phyloP scores from a whole-genome alignment of 1,139 yeast genomes.

The Taphrina sp. region DNA sequence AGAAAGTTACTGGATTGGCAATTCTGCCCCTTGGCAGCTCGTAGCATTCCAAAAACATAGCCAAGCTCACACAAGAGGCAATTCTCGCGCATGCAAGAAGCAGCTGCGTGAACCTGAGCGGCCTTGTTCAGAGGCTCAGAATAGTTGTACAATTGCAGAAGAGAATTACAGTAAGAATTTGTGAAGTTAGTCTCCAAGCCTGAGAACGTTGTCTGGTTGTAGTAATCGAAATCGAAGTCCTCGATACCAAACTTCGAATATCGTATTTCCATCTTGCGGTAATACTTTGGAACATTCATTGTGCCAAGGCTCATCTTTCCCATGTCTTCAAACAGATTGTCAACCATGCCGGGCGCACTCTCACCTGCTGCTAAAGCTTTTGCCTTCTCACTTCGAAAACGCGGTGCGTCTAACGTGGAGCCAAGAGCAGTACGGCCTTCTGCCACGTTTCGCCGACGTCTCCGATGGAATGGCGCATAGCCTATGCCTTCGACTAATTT shows the following conservation, averaged over 20 bases:
- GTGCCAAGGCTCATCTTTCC: constrained; percentile 38
- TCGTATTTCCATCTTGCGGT: constrained; percentile 68
- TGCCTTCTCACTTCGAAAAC: constrained; percentile 68
- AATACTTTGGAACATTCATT: constrained; percentile 42
- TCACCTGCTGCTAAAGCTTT: constrained; percentile 40
- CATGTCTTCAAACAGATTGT: constrained; percentile 36
- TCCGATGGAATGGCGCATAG: constrained; percentile 54
- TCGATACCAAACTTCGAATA: constrained; percentile 91
- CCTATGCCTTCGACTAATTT: constrained; percentile 41
- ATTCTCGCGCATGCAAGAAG: constrained; percentile 53
- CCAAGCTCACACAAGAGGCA: constrained; percentile 74
- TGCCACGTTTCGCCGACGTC: constrained; percentile 46
- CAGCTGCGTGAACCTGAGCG: constrained; percentile 56
- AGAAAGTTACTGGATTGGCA: constrained; percentile 69
- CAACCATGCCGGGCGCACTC: constrained; percentile 21
- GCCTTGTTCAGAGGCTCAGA: constrained; percentile 69
- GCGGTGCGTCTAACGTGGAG: constrained; percentile 48
- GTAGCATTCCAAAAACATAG: constrained; percentile 85
- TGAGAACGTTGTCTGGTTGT: constrained; percentile 70
- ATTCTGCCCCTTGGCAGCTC: constrained; percentile 72
- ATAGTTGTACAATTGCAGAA: constrained; percentile 79
- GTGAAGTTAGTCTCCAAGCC: constrained; percentile 87
- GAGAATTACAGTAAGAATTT: constrained; percentile 74
- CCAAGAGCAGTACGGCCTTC: constrained; percentile 28
- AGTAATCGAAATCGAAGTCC: constrained; percentile 86